Conservation (phyloP, 257 asterid genomes). For the Buddleja alternifolia region DNA sequence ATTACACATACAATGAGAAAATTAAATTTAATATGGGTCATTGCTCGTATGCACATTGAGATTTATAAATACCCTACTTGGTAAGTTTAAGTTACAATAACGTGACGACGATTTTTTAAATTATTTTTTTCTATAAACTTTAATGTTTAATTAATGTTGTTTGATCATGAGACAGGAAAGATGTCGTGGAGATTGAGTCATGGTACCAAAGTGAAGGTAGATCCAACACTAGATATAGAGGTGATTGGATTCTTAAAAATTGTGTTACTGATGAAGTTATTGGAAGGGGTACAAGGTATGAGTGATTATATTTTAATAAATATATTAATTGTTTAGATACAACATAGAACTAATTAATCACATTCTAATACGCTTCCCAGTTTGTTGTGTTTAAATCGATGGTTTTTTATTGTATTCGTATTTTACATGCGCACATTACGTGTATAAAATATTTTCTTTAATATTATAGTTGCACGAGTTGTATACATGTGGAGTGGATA, state of each 20-base stretch:
- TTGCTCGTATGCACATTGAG: conserved; percentile 98
- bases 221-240: conserved; percentile 84
- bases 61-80: conserved; percentile 95
- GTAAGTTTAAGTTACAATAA: conserved; percentile 53
- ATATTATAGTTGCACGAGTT: too few relatives aligned
- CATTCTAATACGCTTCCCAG: too few relatives aligned
- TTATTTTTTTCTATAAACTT: conserved; percentile 8
- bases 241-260: conserved; percentile 93
- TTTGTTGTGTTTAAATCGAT: too few relatives aligned
- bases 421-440: too few relatives aligned
- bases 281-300: conserved; percentile 98
- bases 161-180: conserved; percentile 65
- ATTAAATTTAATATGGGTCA: conserved; percentile 92
- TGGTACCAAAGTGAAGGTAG: conserved; percentile 98
- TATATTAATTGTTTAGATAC: background rate
- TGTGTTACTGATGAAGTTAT: conserved; percentile 78
- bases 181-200: conserved; percentile 94
- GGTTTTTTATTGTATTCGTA: too few relatives aligned
- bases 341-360: background rate
- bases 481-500: too few relatives aligned
- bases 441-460: too few relatives aligned
- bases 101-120: background rate
- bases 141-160: background rate
- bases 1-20: conserved; percentile 86
- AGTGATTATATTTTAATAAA: conserved; percentile 34